Evolutionary conservation across 805 yeast species (phyloP).

Genomic region (Metschnikowia drakensbergensis): DNA sequence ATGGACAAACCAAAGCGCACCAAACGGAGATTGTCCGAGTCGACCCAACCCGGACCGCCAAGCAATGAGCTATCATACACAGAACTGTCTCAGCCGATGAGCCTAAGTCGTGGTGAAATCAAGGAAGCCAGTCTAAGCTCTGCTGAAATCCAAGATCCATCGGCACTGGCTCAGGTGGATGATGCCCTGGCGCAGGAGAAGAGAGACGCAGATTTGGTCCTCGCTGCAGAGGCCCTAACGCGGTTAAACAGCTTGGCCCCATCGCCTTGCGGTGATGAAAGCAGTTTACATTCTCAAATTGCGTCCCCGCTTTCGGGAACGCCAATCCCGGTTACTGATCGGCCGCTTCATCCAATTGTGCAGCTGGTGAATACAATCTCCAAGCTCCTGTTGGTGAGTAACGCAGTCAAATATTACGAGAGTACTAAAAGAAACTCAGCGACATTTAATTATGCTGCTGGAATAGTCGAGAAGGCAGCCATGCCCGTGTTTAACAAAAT

Average conservation of each 20-base stretch:
- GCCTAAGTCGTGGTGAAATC: neutral
- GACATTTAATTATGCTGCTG: constrained; percentile 58
- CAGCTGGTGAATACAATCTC: constrained; percentile 36
- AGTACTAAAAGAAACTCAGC: constrained; percentile 44
- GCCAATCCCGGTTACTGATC: constrained; percentile 13
- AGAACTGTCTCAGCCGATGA: neutral
- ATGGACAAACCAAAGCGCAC: constrained; percentile 11
- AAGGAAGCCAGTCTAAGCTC: neutral
- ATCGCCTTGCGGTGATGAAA: constrained; percentile 17
- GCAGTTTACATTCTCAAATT: constrained; percentile 9
- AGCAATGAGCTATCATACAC: neutral
- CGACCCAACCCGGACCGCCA: constrained; percentile 6
- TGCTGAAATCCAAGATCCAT: neutral
- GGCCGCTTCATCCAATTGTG: constrained; percentile 36
- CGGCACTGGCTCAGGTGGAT: neutral
- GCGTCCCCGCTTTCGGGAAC: constrained; percentile 14
- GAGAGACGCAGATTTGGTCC: constrained; percentile 26
- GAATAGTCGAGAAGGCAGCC: constrained; percentile 54
- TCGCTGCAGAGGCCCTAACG: constrained; percentile 42
- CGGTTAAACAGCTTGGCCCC: constrained; percentile 27
- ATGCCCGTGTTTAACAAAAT: constrained; percentile 49
- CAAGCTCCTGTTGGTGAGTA: constrained; percentile 42
- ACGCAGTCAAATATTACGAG: constrained; percentile 48
- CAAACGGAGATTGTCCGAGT: constrained; percentile 14
- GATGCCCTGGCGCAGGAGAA: neutral